Evolutionary conservation across 371 early-diverging fungal genomes (phyloP), one percentile per base, ranked within the genome.

Genomic region (Syncephalastrum racemosum): DNA sequence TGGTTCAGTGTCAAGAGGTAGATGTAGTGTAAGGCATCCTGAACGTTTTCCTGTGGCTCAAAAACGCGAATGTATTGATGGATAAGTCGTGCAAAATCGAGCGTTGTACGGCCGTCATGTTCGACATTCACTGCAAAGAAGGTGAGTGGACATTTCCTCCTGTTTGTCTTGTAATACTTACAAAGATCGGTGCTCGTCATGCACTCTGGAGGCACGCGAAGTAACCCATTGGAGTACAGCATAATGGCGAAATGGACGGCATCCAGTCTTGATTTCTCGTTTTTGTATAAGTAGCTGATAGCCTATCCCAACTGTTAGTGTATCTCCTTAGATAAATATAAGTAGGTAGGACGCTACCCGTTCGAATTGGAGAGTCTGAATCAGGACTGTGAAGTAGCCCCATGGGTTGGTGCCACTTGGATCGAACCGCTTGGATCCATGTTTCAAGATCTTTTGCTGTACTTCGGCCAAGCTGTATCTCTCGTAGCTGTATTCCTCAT

Each of bases 241-340:
- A 87, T 86, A 46, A 94, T 86, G 23, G 91, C 94, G 72, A 95
- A 88, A 56, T 97, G 97, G 10, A 96, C 87, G 4, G 93, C 95
- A 62, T 98, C 96, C 15, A 89, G 62, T 23, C 79, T 73, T 55
- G 78, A 86, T 4, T 61, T 66, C 19, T 84, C 86, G 20, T 75
- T 68, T 53, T 78, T 75, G 46, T 80, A 75, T 36, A 94, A 70
- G 55, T 87, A 89, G 46, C 83, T 73, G 19, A 94, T 74, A 16
- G 95, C 96, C 70, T 89, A 64, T 31, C 6, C 15, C 22, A 14
- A 24, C 10, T 31, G 19, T 15, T 31, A 13, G 41, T 48, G n/a
- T n/a, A 46, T 36, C 44, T 51, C 16, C 20, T n/a, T 16, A 25
- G n/a, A 12, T 13, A 1, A 7, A 13, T 20, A 22, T 50, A 14